These are phyloP conservation scores for Ascodesmis nigricans DNA, from an alignment of 495 filamentous ascomycete species.

Conservation along the genomic window DNA sequence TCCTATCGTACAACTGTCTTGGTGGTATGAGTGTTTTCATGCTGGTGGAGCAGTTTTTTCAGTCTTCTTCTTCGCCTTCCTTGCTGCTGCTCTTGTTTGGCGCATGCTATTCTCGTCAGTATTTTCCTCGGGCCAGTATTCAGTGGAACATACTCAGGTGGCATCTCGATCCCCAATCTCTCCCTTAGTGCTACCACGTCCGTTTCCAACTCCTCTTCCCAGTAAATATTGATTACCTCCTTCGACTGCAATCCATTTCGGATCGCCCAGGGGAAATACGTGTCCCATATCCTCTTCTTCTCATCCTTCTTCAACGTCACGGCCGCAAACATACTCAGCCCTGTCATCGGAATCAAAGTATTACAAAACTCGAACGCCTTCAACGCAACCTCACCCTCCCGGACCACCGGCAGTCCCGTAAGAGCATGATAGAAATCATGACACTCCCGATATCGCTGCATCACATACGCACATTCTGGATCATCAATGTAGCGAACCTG, in stretches of 20 bases:
- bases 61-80: slow-evolving; percentile 43
- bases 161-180: slow-evolving; percentile 63
- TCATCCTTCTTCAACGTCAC: slow-evolving; percentile 55
- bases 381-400: slow-evolving; percentile 82
- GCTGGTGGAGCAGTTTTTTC: slow-evolving; percentile 39
- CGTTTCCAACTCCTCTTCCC: slow-evolving; percentile 84
- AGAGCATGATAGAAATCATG: slow-evolving; percentile 98
- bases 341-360: slow-evolving; percentile 86
- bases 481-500: slow-evolving; percentile 77
- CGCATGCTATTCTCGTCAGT: slow-evolving; percentile 31
- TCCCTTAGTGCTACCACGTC: slow-evolving; percentile 54
- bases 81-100: slow-evolving; percentile 46
- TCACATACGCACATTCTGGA: slow-evolving; percentile 87
- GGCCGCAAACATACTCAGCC: slow-evolving; percentile 48
- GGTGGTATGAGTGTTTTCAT: no score
- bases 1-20: no score
- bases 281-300: slow-evolving; percentile 43
- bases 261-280: slow-evolving; percentile 81
- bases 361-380: slow-evolving; percentile 96
- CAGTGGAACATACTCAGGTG: slow-evolving; percentile 37
- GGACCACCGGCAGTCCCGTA: slow-evolving; percentile 72
- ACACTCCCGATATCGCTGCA: slow-evolving; percentile 94
- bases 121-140: background rate
- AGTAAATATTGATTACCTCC: slow-evolving; percentile 91
- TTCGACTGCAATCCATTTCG: slow-evolving; percentile 51